phyloP scores from a whole-genome alignment of 345 rosid species.

The Eucalyptus curtisii region DNA sequence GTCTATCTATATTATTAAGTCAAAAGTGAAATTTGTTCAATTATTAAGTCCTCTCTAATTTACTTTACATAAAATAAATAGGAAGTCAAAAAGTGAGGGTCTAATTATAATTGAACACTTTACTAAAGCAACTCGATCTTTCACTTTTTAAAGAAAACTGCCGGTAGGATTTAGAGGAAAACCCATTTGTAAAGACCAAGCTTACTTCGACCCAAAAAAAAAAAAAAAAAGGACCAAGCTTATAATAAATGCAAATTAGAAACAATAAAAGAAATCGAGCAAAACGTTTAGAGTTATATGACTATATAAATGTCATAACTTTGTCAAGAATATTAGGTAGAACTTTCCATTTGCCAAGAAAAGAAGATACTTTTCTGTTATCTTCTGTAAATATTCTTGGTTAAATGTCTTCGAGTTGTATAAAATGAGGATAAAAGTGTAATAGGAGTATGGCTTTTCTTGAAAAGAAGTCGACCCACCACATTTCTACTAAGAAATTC shows the following conservation, averaged over 20 bases:
- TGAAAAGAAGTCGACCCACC: not conserved
- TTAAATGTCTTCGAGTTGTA: not conserved
- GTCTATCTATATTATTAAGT: not conserved
- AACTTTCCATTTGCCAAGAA: not conserved
- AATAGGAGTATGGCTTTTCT: not conserved
- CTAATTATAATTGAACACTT: not conserved
- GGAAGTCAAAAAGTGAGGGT: not conserved
- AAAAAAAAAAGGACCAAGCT: not conserved
- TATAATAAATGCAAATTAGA: not conserved
- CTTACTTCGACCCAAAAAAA: not conserved
- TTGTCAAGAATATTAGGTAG: not conserved
- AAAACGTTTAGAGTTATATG: not conserved
- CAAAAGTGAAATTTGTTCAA: not conserved
- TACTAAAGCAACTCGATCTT: not conserved
- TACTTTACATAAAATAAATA: not conserved
- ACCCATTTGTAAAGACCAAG: not conserved
- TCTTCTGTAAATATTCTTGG: not conserved
- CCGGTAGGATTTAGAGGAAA: not conserved
- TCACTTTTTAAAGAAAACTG: not conserved
- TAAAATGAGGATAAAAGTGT: not conserved
- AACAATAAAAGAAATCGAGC: not conserved
- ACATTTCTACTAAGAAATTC: not conserved
- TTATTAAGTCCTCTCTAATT: not conserved
- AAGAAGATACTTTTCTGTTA: not conserved
- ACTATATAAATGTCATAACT: not conserved